Evolutionary conservation across 345 rosid genomes (phyloP), one percentile per base, ranked within the genome.

Genomic region (Bruguiera gymnorhiza): DNA sequence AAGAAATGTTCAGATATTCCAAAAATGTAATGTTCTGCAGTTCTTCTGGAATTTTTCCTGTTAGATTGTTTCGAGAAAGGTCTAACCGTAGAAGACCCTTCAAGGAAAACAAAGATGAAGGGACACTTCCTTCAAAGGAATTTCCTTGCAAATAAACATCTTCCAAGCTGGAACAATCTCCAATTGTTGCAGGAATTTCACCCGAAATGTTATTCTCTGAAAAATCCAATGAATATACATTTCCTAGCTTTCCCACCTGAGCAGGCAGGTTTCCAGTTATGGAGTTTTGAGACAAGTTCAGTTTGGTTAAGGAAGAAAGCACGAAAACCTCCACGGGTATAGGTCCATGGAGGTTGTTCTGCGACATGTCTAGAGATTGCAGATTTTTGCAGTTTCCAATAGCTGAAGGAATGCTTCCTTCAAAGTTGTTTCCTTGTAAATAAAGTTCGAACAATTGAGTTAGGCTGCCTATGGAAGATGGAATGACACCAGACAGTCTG

Each of bases 21-120:
- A 70, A 6, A 60, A 31, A 8, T 60, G 29, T 27, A 19, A 70
- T 3, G 5, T 50, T 60, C 48, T 10, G 66, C 7, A 60, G 48
- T 7, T n/a, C 31, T 43, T 27, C 2, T 5, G 66, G 73, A 21
- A 70, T 61, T 61, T 27, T 31, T 20, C 66, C 66, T 4, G 50
- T 60, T 43, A 70, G n/a, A n/a, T 63, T 70, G 24, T 70, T 70
- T 30, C 53, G 18, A 9, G 74, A 70, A 54, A 70, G 52, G 55
- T 70, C 67, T n/a, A 70, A 53, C 15, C 21, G 8, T 11, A 52
- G 67, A 51, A 70, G 58, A 11, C 34, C 74, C 57, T 52, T 62
- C 61, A 70, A 53, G 23, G 16, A 31, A 34, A 29, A 26, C n/a
- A 70, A 51, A 63, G 74, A 50, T 23, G 67, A 32, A 13, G 67